Base-by-base conservation (phyloP, 441 rosid genomes). In the Gossypium schwendimanii region DNA sequence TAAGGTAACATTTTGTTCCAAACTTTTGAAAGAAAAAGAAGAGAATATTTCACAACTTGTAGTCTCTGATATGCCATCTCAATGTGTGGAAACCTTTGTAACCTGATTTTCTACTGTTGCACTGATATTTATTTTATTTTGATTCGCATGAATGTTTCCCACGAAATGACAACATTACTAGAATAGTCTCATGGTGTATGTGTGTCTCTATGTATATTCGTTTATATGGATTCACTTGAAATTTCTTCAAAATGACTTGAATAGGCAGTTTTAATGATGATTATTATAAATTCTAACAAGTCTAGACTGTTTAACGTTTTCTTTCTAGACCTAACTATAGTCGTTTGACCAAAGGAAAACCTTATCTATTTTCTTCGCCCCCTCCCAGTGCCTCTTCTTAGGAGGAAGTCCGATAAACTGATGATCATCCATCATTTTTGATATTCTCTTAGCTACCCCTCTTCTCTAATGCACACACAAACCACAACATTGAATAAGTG, bases 401-500 rank as follows among this genome's bases (percentile, higher is more conserved):
- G 44, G 28, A 69, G 20, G 11, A 60, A 10, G 26, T 33, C 14
- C 0, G 4, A 33, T 24, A 6, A 60, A 26, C 17, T 21, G 18
- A 24, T 10, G 23, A n/a, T 61, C 39, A 17, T 69, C 73, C 20
- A 5, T 28, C 71, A 28, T 53, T 55, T 75, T 66, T 68, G 72
- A 59, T 72, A 54, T 60, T 71, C 41, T 74, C 58, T 68, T 53
- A 4, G 60, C 17, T 63, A 4, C 39, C 21, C 21, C 45, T 39
- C 65, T 53, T 72, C 55, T 64, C 52, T 3, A 71, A 57, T 57
- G 73, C 41, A 44, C 80, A 73, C 75, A 58, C 76, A 64, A 64
- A 41, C 57, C 76, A 72, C 72, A 57, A 45, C 71, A 76, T 73
- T 75, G 71, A 72, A 55, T 70, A 69, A 67, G 73, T 75, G 74